Conservation (phyloP, 306 rosid species). For the Chamaecrista fasciculata region DNA sequence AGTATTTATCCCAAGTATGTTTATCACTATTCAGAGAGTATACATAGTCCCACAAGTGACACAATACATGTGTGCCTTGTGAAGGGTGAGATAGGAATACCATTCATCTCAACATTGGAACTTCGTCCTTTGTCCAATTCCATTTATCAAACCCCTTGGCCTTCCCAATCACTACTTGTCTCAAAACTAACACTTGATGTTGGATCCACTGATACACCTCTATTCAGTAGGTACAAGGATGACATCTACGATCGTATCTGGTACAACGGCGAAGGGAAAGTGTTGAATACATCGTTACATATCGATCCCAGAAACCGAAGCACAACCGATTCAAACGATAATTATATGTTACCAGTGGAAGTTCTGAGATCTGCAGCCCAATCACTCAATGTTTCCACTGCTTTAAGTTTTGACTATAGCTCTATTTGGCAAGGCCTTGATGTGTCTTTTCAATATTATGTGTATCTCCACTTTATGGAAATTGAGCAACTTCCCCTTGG, state of each 20-base stretch:
- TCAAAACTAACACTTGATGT: slow-evolving; percentile 19
- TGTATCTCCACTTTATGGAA: too few species aligned
- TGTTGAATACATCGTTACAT: neutral
- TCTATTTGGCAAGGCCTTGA: neutral
- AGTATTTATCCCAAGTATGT: neutral
- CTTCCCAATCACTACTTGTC: neutral
- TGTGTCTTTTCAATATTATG: neutral
- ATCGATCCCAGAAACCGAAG: neutral
- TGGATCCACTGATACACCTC: neutral
- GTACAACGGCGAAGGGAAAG: too few species aligned
- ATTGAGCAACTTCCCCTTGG: too few species aligned
- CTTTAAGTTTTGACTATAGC: neutral
- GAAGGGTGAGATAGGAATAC: neutral
- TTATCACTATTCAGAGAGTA: neutral
- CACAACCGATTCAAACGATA: slow-evolving; percentile 14
- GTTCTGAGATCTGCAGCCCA: slow-evolving; percentile 19
- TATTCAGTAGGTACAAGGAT: neutral
- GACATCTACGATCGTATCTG: neutral
- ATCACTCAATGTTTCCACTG: neutral
- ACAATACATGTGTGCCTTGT: neutral
- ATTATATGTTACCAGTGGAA: slow-evolving; percentile 14
- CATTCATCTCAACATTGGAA: slow-evolving; percentile 9
- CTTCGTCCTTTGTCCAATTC: neutral
- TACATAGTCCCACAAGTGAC: neutral
- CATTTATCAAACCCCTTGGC: neutral